Evolutionary conservation across 2,329 filamentous ascomycete genomes (phyloP), one percentile per base, ranked within the genome.

Genomic region (Colletotrichum magnum): DNA sequence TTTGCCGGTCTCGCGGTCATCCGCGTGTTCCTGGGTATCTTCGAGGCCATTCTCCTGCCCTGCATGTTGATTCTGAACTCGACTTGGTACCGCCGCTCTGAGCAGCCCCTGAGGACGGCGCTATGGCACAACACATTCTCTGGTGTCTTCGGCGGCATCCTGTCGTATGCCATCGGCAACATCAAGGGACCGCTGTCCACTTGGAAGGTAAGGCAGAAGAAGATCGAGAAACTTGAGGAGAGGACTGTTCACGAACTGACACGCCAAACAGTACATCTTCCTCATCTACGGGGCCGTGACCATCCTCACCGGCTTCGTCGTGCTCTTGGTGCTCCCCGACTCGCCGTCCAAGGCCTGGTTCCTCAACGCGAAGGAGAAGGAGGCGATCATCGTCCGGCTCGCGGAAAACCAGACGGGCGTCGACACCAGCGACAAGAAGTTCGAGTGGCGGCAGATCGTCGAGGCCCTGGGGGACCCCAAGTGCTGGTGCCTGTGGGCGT

Each of bases 331-430:
- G 52, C 82, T 93, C 26, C 69, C 48, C 5, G 88, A 90, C 74
- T 86, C 87, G 74, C 88, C 90, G 3, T 64, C 47, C 71, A 85
- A 91, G 28, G 76, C 83, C 0, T 86, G 86, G 0, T 86, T 86
- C 2, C 63, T 96, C 39, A 91, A 82, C 5, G 86, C 91, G 58
- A 84, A 89, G 52, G 93, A 95, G 72, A 88, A 89, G 15, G 77
- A 89, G 0, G 84, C 93, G 32, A 91, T 91, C 0, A 82, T 94
- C 32, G 92, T 93, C 72, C 86, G 93, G 0, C 88, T 95, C 5
- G 85, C 92, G 0, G 84, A 89, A 36, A 95, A 95, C 74, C 89
- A 94, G 76, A 93, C 93, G 67, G 93, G 93, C 0, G 90, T 93
- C 21, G 91, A 90, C 2, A 24, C 21, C 21, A 92, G 64, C 51